phyloP scores from a whole-genome alignment of 2,329 filamentous ascomycete genomes.

The Microcyclosporella mali region DNA sequence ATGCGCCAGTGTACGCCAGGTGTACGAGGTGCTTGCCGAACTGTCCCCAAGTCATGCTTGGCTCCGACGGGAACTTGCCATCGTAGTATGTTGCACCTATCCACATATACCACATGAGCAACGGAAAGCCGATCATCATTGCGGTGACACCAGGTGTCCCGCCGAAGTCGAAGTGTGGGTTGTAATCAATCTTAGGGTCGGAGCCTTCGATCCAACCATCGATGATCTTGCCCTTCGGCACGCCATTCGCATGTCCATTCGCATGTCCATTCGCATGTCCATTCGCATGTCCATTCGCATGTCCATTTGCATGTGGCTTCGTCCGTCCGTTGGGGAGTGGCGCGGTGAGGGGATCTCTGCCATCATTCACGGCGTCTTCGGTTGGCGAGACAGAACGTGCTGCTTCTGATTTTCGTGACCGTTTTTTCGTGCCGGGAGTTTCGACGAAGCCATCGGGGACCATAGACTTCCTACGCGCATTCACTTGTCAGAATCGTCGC shows the following conservation, averaged over 20 bases:
- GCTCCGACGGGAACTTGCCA: constrained; percentile 63
- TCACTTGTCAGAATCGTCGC: constrained; percentile 5
- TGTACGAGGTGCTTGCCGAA: constrained; percentile 66
- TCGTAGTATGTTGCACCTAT: constrained; percentile 89
- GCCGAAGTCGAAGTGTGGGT: constrained; percentile 70
- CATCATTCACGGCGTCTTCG: constrained; percentile 17
- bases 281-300: constrained; percentile 33
- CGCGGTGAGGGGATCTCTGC: constrained; percentile 8
- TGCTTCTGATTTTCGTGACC: constrained; percentile 38
- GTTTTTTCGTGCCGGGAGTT: constrained; percentile 41
- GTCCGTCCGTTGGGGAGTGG: constrained; percentile 5
- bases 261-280: constrained; percentile 22
- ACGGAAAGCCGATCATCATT: constrained; percentile 91
- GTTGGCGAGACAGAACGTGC: constrained; percentile 34
- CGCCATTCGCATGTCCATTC: constrained; percentile 34
- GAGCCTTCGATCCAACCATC: constrained; percentile 33
- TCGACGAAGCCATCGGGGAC: constrained; percentile 43
- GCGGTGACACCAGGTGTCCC: constrained; percentile 70
- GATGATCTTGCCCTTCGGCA: constrained; percentile 34
- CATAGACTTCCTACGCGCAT: constrained; percentile 32
- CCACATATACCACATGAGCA: constrained; percentile 99
- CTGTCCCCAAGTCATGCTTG: constrained; percentile 50
- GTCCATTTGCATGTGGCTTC: constrained; percentile 5
- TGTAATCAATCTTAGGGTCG: constrained; percentile 39
- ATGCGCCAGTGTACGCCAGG: constrained; percentile 77